Evolutionary conservation across 805 yeast species (phyloP).

Genomic region (Myxozyma mucilagina): DNA sequence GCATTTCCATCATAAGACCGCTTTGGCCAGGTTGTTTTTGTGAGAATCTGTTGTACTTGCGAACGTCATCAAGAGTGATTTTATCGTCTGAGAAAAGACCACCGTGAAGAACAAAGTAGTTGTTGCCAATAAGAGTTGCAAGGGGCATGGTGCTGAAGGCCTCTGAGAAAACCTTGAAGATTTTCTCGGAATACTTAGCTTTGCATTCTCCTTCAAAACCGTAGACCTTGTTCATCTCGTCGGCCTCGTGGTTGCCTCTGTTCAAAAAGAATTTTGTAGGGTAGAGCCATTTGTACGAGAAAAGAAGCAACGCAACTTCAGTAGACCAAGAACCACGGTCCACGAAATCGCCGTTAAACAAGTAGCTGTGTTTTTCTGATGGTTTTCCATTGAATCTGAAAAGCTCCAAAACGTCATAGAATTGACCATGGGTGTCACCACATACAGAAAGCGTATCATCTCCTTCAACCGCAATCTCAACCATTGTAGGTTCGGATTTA

Average conservation of each 20-base stretch:
- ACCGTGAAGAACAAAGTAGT: conserved; percentile 91
- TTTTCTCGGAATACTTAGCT: conserved; percentile 76
- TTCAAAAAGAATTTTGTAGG: conserved; percentile 74
- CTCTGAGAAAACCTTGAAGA: conserved; percentile 81
- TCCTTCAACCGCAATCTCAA: conserved; percentile 55
- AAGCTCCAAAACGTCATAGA: conserved; percentile 80
- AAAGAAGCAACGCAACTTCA: conserved; percentile 84
- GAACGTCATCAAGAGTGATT: conserved; percentile 71
- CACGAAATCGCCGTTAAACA: conserved; percentile 96
- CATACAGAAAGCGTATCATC: conserved; percentile 66
- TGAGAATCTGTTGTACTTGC: conserved; percentile 65
- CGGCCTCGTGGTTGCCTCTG: conserved; percentile 96
- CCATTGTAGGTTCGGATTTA: conserved; percentile 67
- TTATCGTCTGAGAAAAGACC: conserved; percentile 83
- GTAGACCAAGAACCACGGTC: conserved; percentile 99
- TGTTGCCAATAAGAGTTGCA: conserved; percentile 74
- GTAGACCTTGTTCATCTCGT: conserved; percentile 93
- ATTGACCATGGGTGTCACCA: conserved; percentile 98
- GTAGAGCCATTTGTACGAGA: conserved; percentile 70
- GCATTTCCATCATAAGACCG: conserved; percentile 91
- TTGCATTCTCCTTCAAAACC: conserved; percentile 97
- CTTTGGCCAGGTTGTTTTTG: conserved; percentile 77
- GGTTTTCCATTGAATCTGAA: conserved; percentile 77
- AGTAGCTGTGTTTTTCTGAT: conserved; percentile 61
- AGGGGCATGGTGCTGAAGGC: conserved; percentile 84